These are phyloP conservation scores for Macaranga tanarius DNA, from an alignment of 441 rosid genomes.

Conservation along the genomic window DNA sequence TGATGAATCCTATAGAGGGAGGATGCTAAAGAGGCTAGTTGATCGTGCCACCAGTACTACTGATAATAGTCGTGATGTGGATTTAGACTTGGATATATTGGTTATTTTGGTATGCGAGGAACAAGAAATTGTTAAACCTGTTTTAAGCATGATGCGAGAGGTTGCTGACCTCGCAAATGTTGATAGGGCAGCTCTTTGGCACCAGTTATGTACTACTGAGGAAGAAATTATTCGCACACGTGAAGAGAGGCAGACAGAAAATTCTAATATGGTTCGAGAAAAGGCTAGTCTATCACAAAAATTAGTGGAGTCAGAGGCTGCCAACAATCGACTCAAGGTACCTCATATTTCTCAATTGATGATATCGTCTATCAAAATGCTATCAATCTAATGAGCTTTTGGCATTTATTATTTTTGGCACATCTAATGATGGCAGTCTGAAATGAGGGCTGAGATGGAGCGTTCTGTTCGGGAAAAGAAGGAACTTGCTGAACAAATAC, in stretches of 20 bases:
- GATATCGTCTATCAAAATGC: slow-evolving; percentile 16
- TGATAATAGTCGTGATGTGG: slow-evolving; percentile 60
- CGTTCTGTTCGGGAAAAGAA: slow-evolving; percentile 84
- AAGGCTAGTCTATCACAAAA: slow-evolving; percentile 62
- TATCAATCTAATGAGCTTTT: slow-evolving; percentile 8
- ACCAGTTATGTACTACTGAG: slow-evolving; percentile 78
- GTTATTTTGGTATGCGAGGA: slow-evolving; percentile 78
- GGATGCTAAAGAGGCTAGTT: slow-evolving; percentile 88
- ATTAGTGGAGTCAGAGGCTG: slow-evolving; percentile 74
- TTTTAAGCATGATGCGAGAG: slow-evolving; percentile 83
- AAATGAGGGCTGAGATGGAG: slow-evolving; percentile 87
- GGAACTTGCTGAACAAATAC: slow-evolving; percentile 79
- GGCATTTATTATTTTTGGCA: slow-evolving; percentile 23
- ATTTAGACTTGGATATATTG: slow-evolving; percentile 82
- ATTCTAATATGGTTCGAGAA: slow-evolving; percentile 62
- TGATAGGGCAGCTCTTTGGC: slow-evolving; percentile 96
- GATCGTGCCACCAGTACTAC: slow-evolving; percentile 74
- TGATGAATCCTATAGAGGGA: slow-evolving; percentile 70
- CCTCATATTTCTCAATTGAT: slow-evolving; percentile 26
- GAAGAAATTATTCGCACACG: slow-evolving; percentile 71
- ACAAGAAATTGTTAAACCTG: slow-evolving; percentile 71
- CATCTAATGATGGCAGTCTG: slow-evolving; percentile 60
- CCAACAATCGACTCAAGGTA: slow-evolving; percentile 81
- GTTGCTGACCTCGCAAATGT: slow-evolving; percentile 93
- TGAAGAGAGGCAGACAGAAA: slow-evolving; percentile 74